These are phyloP conservation scores for Phytophthora uliginosa DNA, from an alignment of 352 stramenopile species.

Conservation along the genomic window DNA sequence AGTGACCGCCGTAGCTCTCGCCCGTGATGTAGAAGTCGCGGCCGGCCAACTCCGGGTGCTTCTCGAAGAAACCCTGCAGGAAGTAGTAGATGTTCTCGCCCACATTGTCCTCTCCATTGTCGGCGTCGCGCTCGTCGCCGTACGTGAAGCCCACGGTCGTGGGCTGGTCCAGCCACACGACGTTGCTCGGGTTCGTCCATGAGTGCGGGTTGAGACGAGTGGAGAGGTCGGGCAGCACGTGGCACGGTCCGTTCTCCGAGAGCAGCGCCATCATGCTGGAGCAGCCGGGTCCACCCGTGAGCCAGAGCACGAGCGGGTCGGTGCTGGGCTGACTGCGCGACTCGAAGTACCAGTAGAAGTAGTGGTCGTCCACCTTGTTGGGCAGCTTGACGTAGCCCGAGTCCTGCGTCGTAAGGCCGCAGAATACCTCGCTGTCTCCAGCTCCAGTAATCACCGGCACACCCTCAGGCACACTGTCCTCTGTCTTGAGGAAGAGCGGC, in stretches of 20 bases:
- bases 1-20: conserved; percentile 80
- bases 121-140: conserved; percentile 42
- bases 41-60: conserved; percentile 65
- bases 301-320: conserved; percentile 73
- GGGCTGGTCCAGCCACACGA: conserved; percentile 80
- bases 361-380: conserved; percentile 77
- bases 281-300: conserved; percentile 68
- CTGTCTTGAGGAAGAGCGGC: conserved; percentile 18
- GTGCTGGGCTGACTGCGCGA: conserved; percentile 52
- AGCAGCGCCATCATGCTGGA: conserved; percentile 74
- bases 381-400: conserved; percentile 68
- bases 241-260: conserved; percentile 74
- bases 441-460: conserved; percentile 10
- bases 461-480: conserved; percentile 13
- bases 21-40: conserved; percentile 77
- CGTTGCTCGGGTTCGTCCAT: conserved; percentile 72
- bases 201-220: conserved; percentile 65
- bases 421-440: conserved; percentile 45
- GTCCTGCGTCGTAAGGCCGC: conserved; percentile 64
- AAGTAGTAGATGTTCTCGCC: conserved; percentile 81
- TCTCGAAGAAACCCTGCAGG: conserved; percentile 67
- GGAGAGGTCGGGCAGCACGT: conserved; percentile 56
- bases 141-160: conserved; percentile 70
- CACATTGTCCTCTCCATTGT: conserved; percentile 60
- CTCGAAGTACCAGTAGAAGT: conserved; percentile 86